Conservation (phyloP, 345 rosid species). For the Syzygium grande region DNA sequence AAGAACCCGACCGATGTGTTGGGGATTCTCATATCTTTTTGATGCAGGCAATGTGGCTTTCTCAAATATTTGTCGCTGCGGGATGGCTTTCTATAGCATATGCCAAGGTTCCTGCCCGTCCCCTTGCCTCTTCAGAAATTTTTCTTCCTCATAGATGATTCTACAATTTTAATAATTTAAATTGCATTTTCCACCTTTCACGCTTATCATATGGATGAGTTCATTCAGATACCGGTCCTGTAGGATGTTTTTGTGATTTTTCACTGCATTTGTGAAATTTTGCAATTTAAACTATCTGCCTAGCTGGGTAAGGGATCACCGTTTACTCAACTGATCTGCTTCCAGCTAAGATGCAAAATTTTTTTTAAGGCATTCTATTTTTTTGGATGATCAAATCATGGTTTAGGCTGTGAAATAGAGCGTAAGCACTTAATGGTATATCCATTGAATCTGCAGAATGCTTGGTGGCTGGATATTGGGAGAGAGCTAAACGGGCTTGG, state of each 20-base stretch:
- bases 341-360: not conserved
- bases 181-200: not conserved
- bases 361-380: not conserved
- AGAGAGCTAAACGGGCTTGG: conserved; percentile 14
- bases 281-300: not conserved
- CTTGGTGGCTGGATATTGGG: conserved; percentile 12
- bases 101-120: conserved; percentile 21
- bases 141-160: not conserved
- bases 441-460: conserved; percentile 3
- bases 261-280: not conserved
- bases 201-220: not conserved
- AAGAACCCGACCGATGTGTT: not conserved
- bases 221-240: not conserved
- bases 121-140: not conserved
- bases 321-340: not conserved
- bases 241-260: not conserved
- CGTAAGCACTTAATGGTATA: not conserved
- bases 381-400: not conserved
- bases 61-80: conserved; percentile 22
- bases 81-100: conserved; percentile 52
- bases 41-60: conserved; percentile 50
- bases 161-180: not conserved
- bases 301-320: not conserved
- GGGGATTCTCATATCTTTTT: not conserved
- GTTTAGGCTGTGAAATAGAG: not conserved